Conservation (phyloP, 2,329 filamentous ascomycete species). For the Ascochyta pisi region DNA sequence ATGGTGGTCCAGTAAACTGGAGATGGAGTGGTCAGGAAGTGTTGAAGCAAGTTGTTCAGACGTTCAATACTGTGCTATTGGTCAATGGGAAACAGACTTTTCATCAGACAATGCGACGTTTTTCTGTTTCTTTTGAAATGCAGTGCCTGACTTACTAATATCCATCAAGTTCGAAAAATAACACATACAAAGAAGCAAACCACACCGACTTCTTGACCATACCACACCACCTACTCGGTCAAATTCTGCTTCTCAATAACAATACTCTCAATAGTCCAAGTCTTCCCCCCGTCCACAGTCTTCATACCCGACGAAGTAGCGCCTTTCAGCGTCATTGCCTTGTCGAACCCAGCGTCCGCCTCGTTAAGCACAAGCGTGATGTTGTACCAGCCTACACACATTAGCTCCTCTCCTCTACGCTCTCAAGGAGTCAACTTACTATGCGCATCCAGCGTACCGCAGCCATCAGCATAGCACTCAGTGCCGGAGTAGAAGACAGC, state of each 20-base stretch:
- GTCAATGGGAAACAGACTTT: too few species aligned
- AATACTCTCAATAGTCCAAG: slow-evolving; percentile 18
- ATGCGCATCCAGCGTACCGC: slow-evolving; percentile 12
- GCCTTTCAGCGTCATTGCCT: slow-evolving; percentile 4
- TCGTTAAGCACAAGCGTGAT: slow-evolving; percentile 13
- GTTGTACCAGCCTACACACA: slow-evolving; percentile 10
- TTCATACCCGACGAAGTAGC: slow-evolving; percentile 4
- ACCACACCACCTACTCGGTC: not conserved
- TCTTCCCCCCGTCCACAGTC: slow-evolving; percentile 18
- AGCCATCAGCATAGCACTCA: slow-evolving; percentile 10
- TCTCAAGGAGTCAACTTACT: not conserved
- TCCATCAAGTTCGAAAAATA: too few species aligned
- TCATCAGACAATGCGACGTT: too few species aligned
- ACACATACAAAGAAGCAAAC: not conserved
- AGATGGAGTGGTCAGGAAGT: too few species aligned
- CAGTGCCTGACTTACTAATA: too few species aligned
- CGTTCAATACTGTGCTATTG: too few species aligned
- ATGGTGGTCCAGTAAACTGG: too few species aligned
- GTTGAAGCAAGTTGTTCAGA: too few species aligned
- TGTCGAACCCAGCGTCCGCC: slow-evolving; percentile 9
- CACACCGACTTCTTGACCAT: too few species aligned
- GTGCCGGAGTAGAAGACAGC: slow-evolving; percentile 29
- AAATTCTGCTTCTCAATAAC: slow-evolving; percentile 13
- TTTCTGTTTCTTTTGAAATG: too few species aligned
- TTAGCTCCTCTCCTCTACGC: not conserved